Evolutionary conservation across 2,329 filamentous ascomycete genomes (phyloP).

Genomic region (Ophiostoma tasmaniense): DNA sequence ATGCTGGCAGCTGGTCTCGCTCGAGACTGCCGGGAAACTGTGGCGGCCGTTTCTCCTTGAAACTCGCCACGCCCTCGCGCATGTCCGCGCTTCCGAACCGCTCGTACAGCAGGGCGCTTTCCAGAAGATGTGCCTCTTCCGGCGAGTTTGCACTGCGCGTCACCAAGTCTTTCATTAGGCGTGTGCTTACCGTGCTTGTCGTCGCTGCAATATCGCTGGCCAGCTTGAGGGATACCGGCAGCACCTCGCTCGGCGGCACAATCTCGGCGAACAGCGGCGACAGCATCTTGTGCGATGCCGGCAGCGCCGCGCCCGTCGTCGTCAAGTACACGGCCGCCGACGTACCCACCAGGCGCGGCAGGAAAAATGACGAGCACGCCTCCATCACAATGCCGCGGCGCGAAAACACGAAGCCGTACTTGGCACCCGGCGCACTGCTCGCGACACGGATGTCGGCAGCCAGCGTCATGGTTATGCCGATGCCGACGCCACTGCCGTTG

Average conservation of each 20-base stretch:
- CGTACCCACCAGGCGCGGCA: constrained; percentile 60
- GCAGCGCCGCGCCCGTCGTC: constrained; percentile 58
- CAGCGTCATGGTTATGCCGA: constrained; percentile 55
- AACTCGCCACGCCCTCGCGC: constrained; percentile 59
- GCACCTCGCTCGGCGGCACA: constrained; percentile 50
- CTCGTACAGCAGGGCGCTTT: constrained; percentile 56
- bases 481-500: constrained; percentile 51
- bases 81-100: constrained; percentile 51
- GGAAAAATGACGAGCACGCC: constrained; percentile 61
- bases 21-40: constrained; percentile 42
- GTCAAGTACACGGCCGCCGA: constrained; percentile 55
- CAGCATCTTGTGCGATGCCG: constrained; percentile 41
- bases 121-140: constrained; percentile 62
- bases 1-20: constrained; percentile 48
- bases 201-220: constrained; percentile 59
- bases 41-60: constrained; percentile 58
- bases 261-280: constrained; percentile 59
- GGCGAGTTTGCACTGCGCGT: constrained; percentile 49
- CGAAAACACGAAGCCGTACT: constrained; percentile 67
- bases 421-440: constrained; percentile 42
- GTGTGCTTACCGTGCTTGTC: constrained; percentile 54
- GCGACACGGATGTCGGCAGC: constrained; percentile 46
- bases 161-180: constrained; percentile 65
- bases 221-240: constrained; percentile 53
- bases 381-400: constrained; percentile 65